Evolutionary conservation across 23 red algal species (phyloP).

Genomic region (Gracilaria gracilis): DNA sequence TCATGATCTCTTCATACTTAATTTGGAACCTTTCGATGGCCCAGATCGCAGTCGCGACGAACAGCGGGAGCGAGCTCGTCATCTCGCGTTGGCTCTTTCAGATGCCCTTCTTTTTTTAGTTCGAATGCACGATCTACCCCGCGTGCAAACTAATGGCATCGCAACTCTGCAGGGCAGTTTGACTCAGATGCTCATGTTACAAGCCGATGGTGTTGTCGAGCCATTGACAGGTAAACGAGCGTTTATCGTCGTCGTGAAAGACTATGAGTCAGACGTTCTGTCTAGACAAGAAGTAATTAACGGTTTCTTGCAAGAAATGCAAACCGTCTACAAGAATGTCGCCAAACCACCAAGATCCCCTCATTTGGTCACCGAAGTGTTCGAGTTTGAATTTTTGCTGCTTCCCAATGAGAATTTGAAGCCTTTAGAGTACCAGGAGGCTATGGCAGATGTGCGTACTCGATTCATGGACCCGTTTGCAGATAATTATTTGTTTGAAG

Average conservation of each 20-base stretch:
- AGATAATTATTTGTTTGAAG: constrained; percentile 76
- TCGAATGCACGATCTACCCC: constrained; percentile 64
- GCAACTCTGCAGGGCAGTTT: constrained; percentile 36
- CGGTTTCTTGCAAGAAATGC: constrained; percentile 67
- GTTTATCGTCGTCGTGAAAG: constrained; percentile 64
- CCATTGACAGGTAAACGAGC: constrained; percentile 40
- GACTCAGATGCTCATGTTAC: constrained; percentile 64
- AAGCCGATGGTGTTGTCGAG: constrained; percentile 37
- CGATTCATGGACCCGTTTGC: constrained; percentile 45
- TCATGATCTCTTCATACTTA: constrained; percentile 51
- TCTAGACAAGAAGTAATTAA: constrained; percentile 65
- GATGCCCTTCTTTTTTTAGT: constrained; percentile 61
- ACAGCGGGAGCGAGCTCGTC: constrained; percentile 42
- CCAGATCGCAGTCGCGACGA: constrained; percentile 58
- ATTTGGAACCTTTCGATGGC: constrained; percentile 59
- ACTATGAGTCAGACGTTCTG: constrained; percentile 70
- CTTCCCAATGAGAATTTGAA: constrained; percentile 69
- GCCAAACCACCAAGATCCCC: constrained; percentile 63
- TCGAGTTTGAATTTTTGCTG: constrained; percentile 79
- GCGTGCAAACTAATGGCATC: constrained; percentile 51
- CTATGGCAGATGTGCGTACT: constrained; percentile 64
- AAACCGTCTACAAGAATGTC: constrained; percentile 56
- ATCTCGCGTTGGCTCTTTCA: constrained; percentile 46
- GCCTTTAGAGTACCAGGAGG: constrained; percentile 55
- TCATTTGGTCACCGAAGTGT: constrained; percentile 68